Evolutionary conservation across 2,329 filamentous ascomycete species (phyloP).

Genomic region (Bipolaris victoriae): DNA sequence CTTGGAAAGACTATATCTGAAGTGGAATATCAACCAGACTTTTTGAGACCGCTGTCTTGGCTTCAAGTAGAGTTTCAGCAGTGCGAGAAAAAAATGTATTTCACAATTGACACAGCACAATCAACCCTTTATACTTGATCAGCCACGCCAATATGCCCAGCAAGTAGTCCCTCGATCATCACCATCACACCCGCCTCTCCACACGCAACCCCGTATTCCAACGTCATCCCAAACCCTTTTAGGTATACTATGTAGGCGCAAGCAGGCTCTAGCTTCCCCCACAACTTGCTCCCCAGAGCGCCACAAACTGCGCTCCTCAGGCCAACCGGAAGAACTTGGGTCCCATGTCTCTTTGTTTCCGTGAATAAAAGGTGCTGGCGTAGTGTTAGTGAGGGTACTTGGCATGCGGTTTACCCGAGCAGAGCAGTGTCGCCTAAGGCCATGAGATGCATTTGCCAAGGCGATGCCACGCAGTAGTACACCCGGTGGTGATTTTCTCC

Average conservation of each 20-base stretch:
- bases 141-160: not conserved
- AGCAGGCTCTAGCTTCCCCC: not conserved
- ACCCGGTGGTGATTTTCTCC: slow-evolving; percentile 16
- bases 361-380: slow-evolving; percentile 21
- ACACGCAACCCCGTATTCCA: not conserved
- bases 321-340: slow-evolving; percentile 8
- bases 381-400: slow-evolving; percentile 3
- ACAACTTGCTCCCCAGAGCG: not conserved
- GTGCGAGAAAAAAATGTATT: slow-evolving; percentile 7
- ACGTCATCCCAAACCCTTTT: not conserved
- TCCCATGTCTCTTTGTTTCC: slow-evolving; percentile 15
- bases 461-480: slow-evolving; percentile 7
- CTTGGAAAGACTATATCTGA: not conserved
- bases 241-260: slow-evolving; percentile 3
- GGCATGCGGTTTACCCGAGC: slow-evolving; percentile 11
- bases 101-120: not conserved
- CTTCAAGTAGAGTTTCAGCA: slow-evolving; percentile 10
- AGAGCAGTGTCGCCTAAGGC: not conserved
- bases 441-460: slow-evolving; percentile 16
- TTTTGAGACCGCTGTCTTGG: slow-evolving; percentile 1
- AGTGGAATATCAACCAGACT: slow-evolving; percentile 3
- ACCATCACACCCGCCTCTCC: not conserved
- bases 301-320: slow-evolving; percentile 1
- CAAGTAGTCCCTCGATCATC: not conserved
- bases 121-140: slow-evolving; percentile 8